Base-by-base conservation (phyloP, 108 stramenopile genomes). In the Nitzschia palea region DNA sequence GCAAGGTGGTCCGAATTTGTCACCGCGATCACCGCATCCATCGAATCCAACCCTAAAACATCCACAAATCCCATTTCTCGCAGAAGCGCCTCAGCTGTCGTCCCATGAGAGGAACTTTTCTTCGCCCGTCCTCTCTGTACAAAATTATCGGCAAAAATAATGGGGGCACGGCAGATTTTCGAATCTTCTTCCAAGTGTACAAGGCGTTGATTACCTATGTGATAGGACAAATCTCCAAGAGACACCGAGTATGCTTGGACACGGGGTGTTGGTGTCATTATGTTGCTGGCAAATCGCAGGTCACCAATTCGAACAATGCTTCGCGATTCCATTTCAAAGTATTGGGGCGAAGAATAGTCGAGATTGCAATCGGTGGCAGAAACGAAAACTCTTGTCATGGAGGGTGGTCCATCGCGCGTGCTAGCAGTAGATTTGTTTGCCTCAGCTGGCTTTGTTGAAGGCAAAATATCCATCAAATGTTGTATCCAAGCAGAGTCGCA, bases 291-390 rank as follows among this genome's bases (percentile, higher is more conserved):
- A 28, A 89, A 51, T 10, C 86, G 75, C 42, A 88, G 40, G 42
- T 89, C 92, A 23, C 88, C 86, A 40, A 93, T 50, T 30, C 89
- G 79, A 40, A 87, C 20, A 31, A 93, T 81, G 18, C 44, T 43
- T 36, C 87, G 76, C 0, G 87, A 85, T 33, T 65, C 59, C 22
- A 61, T 82, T 20, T 37, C 58, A 33, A 88, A 88, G 27, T 73
- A 63, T 0, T 15, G 4, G 18, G 86, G 76, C 0, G 89, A 55
- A 35, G 75, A 69, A 66, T 89, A 93, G 58, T 93, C 92, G 28
- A 93, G 8, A 64, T 87, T 89, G 36, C 85, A 82, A 62, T 93
- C 92, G 17, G 82, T 68, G 26, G 85, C 36, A 35, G 82, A 83
- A 42, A 89, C 51, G 54, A 84, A 86, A 44, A 93, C 36, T 48